A percentile compares a stretch with the other conserved stretches of the same genome.
phyloP scores from a whole-genome alignment of 2,329 filamentous ascomycete genomes.

The Penicillium glabrum region DNA sequence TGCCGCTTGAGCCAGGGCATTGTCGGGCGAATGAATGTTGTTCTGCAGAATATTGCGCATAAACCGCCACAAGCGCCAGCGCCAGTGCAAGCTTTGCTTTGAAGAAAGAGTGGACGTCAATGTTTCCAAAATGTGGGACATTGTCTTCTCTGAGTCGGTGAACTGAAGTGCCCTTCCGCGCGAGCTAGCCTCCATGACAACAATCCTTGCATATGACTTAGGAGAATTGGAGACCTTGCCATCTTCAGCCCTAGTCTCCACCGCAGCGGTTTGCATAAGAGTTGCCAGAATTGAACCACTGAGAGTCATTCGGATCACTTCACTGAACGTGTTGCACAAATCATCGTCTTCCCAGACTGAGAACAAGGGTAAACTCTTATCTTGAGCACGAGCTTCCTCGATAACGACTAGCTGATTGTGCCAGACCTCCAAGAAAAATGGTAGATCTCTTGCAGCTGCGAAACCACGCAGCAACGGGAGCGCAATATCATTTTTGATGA shows the following conservation, averaged over 20 bases:
- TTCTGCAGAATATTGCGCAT: constrained; percentile 34
- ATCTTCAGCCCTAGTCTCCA: constrained; percentile 27
- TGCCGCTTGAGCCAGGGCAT: constrained; percentile 19
- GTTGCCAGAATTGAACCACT: constrained; percentile 27
- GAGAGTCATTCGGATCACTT: constrained; percentile 33
- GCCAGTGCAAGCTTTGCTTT: constrained; percentile 35
- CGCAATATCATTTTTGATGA: constrained; percentile 40
- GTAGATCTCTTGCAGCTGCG: constrained; percentile 40
- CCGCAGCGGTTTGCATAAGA: constrained; percentile 32
- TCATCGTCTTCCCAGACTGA: constrained; percentile 50
- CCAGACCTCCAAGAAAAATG: constrained; percentile 43
- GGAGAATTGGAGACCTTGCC: constrained; percentile 27
- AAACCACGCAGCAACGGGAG: constrained; percentile 43
- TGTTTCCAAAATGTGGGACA: constrained; percentile 28
- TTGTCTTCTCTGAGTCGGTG: constrained; percentile 21
- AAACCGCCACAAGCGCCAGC: constrained; percentile 44
- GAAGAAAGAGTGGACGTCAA: constrained; percentile 31
- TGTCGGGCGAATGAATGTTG: constrained; percentile 22
- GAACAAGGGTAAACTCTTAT: constrained; percentile 24
- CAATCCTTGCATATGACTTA: constrained; percentile 34
- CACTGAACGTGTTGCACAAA: constrained; percentile 37
- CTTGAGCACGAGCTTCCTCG: constrained; percentile 32
- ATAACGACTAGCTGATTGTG: constrained; percentile 37
- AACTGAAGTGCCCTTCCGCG: constrained; percentile 26
- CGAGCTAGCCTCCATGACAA: constrained; percentile 38